These are phyloP conservation scores for Colletotrichum cereale DNA, from an alignment of 2,329 filamentous ascomycete species.

Conservation along the genomic window DNA sequence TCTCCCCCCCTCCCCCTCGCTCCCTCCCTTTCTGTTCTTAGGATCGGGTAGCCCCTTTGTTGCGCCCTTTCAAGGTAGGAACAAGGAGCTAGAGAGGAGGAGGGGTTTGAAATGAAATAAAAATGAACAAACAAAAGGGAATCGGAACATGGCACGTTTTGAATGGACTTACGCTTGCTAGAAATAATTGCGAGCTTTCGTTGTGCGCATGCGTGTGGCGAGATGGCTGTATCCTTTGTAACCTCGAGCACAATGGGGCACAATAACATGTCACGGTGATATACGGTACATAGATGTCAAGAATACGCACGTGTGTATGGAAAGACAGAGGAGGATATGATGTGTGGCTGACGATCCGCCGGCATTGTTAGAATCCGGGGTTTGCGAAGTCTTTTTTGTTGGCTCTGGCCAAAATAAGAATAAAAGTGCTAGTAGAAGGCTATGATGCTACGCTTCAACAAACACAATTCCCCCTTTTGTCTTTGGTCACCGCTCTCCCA, in stretches of 20 bases:
- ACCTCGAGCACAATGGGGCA: neutral
- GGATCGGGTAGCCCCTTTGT: neutral
- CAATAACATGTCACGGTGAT: neutral
- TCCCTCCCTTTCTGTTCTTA: neutral
- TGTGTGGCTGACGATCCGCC: neutral
- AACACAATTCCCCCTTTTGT: neutral
- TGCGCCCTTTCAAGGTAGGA: too few species aligned
- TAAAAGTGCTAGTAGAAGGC: neutral
- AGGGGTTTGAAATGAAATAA: neutral
- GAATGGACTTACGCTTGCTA: neutral
- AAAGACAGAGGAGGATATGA: neutral
- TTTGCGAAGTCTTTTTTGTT: neutral
- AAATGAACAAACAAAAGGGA: neutral
- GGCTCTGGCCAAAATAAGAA: neutral
- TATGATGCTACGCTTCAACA: constrained; percentile 4
- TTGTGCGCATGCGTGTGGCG: too few species aligned
- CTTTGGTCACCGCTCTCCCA: neutral
- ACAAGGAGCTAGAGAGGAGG: neutral
- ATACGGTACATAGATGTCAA: neutral
- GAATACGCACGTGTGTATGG: neutral
- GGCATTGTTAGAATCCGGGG: neutral
- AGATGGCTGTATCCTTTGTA: neutral
- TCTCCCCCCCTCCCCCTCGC: neutral
- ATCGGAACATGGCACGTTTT: neutral
- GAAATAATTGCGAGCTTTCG: neutral